Evolutionary conservation across 2,329 filamentous ascomycete species (phyloP).

Genomic region (Verticillium nonalfalfae): DNA sequence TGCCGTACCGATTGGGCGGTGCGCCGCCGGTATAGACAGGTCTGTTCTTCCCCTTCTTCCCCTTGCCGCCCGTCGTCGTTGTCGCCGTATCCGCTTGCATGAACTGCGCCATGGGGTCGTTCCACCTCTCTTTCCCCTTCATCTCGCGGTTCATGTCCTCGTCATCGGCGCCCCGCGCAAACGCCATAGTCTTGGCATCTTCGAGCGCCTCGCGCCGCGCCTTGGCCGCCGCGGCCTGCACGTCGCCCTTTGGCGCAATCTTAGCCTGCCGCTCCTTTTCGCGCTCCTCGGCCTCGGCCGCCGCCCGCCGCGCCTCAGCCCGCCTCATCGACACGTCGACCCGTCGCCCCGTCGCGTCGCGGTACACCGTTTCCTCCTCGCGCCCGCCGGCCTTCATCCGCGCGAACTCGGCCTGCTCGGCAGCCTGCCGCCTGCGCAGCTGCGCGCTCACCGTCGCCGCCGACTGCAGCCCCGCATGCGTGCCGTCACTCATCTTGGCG

Average conservation of each 20-base stretch:
- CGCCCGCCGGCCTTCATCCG: constrained; percentile 28
- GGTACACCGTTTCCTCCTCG: constrained; percentile 81
- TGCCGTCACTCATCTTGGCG: constrained; percentile 78
- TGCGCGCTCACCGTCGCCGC: constrained; percentile 71
- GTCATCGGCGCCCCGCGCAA: constrained; percentile 81
- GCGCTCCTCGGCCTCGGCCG: constrained; percentile 59
- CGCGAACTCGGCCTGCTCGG: constrained; percentile 51
- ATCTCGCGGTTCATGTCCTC: constrained; percentile 78
- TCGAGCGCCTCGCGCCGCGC: constrained; percentile 61
- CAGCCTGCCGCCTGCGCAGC: constrained; percentile 57
- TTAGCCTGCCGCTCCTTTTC: constrained; percentile 61
- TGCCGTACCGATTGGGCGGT: constrained; percentile 88
- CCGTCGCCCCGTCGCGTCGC: constrained; percentile 88
- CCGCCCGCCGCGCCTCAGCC: constrained; percentile 68
- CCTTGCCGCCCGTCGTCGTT: constrained; percentile 13
- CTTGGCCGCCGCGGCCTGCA: constrained; percentile 66
- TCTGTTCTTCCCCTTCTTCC: constrained; percentile 29
- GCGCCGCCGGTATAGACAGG: constrained; percentile 74
- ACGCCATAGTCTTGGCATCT: constrained; percentile 74
- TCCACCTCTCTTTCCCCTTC: constrained; percentile 74
- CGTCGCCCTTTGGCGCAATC: constrained; percentile 74
- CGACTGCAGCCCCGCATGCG: constrained; percentile 79
- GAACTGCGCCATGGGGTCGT: constrained; percentile 86
- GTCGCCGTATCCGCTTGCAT: constrained; percentile 32
- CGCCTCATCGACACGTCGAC: constrained; percentile 90